Base-by-base conservation (phyloP, 2,329 filamentous ascomycete species). In the Atkinsonella hypoxylon region DNA sequence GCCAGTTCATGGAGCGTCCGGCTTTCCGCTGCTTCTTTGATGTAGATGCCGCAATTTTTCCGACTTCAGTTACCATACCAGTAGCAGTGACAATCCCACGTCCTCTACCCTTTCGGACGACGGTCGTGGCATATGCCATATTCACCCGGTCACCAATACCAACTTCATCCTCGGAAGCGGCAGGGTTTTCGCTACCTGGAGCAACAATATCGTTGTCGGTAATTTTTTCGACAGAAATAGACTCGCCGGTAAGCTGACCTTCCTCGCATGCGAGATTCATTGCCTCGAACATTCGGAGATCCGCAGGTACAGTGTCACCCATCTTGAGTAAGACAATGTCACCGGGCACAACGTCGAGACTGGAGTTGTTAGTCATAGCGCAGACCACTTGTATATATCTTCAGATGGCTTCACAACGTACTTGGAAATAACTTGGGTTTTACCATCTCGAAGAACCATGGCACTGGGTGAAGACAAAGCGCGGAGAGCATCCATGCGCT, bases 201-300 rank as follows among this genome's bases (percentile, higher is more conserved):
- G 67, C 62, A 7, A 58, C 49, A 22, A 77, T 73, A 53, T 69
- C 66, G 58, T 73, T 72, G 18, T 78, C 72, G 20, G 75, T 70
- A 42, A 77, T 73, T 69, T 89, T 85, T 62, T 82, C 79, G 26
- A 86, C 82, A 7, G 85, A 82, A 15, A 85, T 71, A 4, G 85
- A 85, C 65, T 90, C 86, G 60, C 86, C 86, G 7, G 86, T 89
- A 43, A 89, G 75, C 47, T 85, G 80, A 44, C 83, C 82, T 65
- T 89, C 85, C 58, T 95, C 88, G 60, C 85, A 88, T 54, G 82
- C 81, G 44, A 89, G 74, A 63, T 93, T 91, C 78, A 90, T 86
- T 53, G 77, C 78, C 59, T 88, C 82, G 57, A 86, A 76, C 18
- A 84, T 66, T 50, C 83, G 80, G 40, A 89, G 64, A 60, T 89